These are phyloP conservation scores for Hippophae rhamnoides DNA, from an alignment of 306 rosid genomes.

Conservation along the genomic window DNA sequence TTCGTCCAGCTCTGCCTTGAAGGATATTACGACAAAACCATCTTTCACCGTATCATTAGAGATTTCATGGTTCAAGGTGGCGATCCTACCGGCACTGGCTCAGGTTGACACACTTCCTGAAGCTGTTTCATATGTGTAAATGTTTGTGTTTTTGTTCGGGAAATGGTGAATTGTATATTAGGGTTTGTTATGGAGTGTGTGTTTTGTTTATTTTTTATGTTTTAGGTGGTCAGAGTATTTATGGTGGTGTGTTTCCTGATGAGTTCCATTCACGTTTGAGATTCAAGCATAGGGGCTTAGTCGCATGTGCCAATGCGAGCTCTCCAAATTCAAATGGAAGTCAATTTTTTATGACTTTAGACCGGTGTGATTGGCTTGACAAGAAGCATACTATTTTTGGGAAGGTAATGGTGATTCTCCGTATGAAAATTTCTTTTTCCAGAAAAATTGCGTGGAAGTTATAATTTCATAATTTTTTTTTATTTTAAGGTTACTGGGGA, in stretches of 20 bases:
- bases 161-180: background rate
- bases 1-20: slow-evolving; percentile 97
- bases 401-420: slow-evolving; percentile 38
- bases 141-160: background rate
- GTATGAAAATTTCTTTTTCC: background rate
- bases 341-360: slow-evolving; percentile 72
- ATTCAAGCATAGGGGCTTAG: slow-evolving; percentile 85
- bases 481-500: slow-evolving; percentile 84
- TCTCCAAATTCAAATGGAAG: slow-evolving; percentile 71
- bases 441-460: background rate
- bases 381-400: slow-evolving; percentile 77
- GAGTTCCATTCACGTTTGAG: slow-evolving; percentile 86
- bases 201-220: background rate
- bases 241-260: slow-evolving; percentile 63
- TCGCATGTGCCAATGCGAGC: slow-evolving; percentile 86
- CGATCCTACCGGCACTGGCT: slow-evolving; percentile 85
- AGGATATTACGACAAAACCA: slow-evolving; percentile 63
- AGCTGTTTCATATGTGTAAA: background rate
- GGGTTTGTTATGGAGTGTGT: background rate
- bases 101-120: slow-evolving; percentile 33
- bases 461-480: background rate
- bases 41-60: slow-evolving; percentile 80
- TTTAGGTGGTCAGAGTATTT: slow-evolving; percentile 81
- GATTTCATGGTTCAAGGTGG: slow-evolving; percentile 79
- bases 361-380: slow-evolving; percentile 74